Conservation (phyloP, 768 basidiomycete species). For the Boletus sp. region DNA sequence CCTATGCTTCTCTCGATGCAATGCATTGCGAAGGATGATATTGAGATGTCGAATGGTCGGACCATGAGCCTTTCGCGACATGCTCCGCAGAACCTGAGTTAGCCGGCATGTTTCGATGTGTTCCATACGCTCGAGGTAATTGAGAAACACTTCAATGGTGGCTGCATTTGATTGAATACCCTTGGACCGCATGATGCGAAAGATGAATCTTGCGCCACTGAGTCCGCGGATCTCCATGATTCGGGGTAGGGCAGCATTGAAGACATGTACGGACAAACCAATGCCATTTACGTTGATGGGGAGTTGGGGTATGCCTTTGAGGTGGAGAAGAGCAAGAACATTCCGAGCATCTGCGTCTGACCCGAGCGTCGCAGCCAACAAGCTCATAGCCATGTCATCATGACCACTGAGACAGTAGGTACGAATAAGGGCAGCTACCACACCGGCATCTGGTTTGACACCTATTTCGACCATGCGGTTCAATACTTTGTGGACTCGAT, state of each 20-base stretch:
- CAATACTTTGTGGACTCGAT: conserved; percentile 46
- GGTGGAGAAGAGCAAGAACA: conserved; percentile 20
- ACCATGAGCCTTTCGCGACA: conserved; percentile 41
- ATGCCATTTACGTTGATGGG: conserved; percentile 31
- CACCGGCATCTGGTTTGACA: conserved; percentile 44
- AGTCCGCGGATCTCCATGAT: conserved; percentile 51
- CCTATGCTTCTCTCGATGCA: conserved; percentile 52
- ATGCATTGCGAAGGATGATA: conserved; percentile 47
- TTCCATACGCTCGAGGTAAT: conserved; percentile 46
- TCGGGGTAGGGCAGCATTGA: conserved; percentile 62
- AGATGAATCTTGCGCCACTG: conserved; percentile 41
- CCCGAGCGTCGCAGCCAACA: conserved; percentile 50
- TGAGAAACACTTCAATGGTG: conserved; percentile 56
- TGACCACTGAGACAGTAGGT: conserved; percentile 50
- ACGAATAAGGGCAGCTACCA: conserved; percentile 54
- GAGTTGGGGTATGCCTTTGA: conserved; percentile 16
- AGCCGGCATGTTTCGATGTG: conserved; percentile 46
- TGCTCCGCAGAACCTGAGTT: conserved; percentile 44
- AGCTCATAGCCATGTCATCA: conserved; percentile 48
- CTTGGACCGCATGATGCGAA: conserved; percentile 54
- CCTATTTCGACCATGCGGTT: conserved; percentile 44
- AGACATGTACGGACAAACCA: conserved; percentile 44
- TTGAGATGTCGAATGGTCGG: conserved; percentile 61
- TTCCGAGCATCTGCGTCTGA: conserved; percentile 23
- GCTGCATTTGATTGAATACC: conserved; percentile 49